A percentile compares a stretch with the other conserved stretches of the same genome.
Evolutionary conservation across 768 basidiomycete species (phyloP).

Genomic region (Coprinopsis cinerea): DNA sequence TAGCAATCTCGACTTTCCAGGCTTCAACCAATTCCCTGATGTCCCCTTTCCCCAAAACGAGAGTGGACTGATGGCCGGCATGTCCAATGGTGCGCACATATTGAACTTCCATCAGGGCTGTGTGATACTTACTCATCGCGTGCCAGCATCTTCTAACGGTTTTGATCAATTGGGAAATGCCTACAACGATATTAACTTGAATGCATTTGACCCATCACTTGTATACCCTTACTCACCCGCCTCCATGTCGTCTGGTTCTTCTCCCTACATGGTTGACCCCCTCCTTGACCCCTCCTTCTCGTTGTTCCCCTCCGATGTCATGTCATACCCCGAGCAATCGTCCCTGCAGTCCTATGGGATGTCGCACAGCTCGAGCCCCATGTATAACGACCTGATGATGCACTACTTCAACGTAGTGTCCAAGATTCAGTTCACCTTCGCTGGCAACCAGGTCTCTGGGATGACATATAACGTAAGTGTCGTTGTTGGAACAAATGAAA

Average conservation of each 20-base stretch:
- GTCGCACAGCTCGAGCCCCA: constrained; percentile 30
- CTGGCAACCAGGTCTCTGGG: constrained; percentile 54
- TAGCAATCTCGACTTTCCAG: constrained; percentile 19
- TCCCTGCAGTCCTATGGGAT: constrained; percentile 15
- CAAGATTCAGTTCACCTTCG: constrained; percentile 60
- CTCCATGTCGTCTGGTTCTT: constrained; percentile 27
- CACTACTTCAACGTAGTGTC: constrained; percentile 75
- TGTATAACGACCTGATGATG: constrained; percentile 54
- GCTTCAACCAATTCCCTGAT: constrained; percentile 19
- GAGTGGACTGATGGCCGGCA: constrained; percentile 30
- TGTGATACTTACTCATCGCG: constrained; percentile 15
- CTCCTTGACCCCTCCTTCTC: constrained; percentile 10
- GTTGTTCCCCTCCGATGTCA: constrained; percentile 15
- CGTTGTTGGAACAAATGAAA: too few relatives aligned
- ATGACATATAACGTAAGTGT: constrained; percentile 58
- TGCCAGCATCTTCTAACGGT: constrained; percentile 29
- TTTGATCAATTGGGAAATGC: constrained; percentile 32
- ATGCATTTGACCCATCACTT: constrained; percentile 21
- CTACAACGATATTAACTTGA: constrained; percentile 27
- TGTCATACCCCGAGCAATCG: constrained; percentile 8
- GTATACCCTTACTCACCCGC: constrained; percentile 17
- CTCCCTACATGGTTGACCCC: constrained; percentile 15
- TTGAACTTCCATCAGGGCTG: neutral
- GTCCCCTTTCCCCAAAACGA: constrained; percentile 20
- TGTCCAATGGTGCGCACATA: constrained; percentile 36